Conservation (phyloP, 495 filamentous ascomycete species). For the Hypoxylon fragiforme region DNA sequence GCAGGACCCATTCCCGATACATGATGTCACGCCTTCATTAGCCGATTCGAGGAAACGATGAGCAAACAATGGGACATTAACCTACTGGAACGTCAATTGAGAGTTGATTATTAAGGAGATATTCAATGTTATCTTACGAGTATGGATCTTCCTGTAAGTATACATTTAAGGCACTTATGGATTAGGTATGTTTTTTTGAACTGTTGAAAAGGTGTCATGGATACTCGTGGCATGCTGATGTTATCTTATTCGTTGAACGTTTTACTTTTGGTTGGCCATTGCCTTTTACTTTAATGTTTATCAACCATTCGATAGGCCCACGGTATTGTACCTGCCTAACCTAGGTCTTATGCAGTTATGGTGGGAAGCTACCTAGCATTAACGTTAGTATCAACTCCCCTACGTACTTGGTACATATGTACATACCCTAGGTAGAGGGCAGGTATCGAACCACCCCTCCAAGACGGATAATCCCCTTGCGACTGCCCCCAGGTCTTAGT, state of each 20-base stretch:
- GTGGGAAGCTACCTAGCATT: slow-evolving; percentile 3
- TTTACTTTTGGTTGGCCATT: slow-evolving; percentile 7
- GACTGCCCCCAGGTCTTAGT: too few species aligned
- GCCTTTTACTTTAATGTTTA: too few species aligned
- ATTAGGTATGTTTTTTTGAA: slow-evolving; percentile 3
- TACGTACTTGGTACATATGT: too few species aligned
- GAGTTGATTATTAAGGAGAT: too few species aligned
- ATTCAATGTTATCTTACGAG: too few species aligned
- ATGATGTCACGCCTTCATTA: background rate
- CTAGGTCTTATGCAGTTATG: too few species aligned
- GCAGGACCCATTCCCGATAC: slow-evolving; percentile 1
- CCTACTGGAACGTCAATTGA: slow-evolving; percentile 1
- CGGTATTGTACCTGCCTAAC: too few species aligned
- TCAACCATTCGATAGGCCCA: slow-evolving; percentile 9
- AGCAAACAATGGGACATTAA: slow-evolving; percentile 5
- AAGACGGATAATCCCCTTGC: slow-evolving; percentile 13
- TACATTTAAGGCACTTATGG: background rate
- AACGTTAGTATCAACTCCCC: background rate
- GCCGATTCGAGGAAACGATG: slow-evolving; percentile 2
- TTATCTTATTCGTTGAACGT: slow-evolving; percentile 48
- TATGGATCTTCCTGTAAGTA: background rate
- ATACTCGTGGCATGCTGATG: slow-evolving; percentile 46
- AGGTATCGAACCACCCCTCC: slow-evolving; percentile 19
- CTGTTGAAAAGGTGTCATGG: slow-evolving; percentile 18
- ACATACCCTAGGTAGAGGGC: slow-evolving; percentile 8